phyloP scores from a whole-genome alignment of 1,139 yeast genomes.

The Scheffersomyces lignicola region DNA sequence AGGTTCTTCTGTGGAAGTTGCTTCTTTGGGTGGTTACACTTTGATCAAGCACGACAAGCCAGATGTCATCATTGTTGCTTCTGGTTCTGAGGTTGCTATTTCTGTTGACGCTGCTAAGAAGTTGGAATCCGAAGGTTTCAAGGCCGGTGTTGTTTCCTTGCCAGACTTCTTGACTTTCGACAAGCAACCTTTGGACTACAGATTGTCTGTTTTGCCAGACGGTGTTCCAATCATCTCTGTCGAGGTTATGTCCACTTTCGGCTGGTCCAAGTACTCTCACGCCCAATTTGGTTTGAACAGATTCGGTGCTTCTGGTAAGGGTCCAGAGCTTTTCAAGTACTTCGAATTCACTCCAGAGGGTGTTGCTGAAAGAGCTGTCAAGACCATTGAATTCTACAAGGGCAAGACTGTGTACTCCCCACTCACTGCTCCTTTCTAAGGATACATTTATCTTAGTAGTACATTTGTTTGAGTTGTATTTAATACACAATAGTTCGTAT shows the following conservation, averaged over 20 bases:
- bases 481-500: too few species aligned
- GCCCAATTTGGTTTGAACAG: slow-evolving; percentile 94
- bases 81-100: slow-evolving; percentile 94
- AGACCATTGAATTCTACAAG: slow-evolving; percentile 82
- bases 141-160: slow-evolving; percentile 82
- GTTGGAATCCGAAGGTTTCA: slow-evolving; percentile 62
- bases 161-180: slow-evolving; percentile 95
- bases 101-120: slow-evolving; percentile 79
- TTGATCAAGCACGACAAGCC: slow-evolving; percentile 63
- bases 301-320: slow-evolving; percentile 98
- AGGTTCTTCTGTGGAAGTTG: slow-evolving; percentile 90
- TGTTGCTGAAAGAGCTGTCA: slow-evolving; percentile 80
- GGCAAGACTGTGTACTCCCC: slow-evolving; percentile 75
- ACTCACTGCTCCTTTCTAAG: slow-evolving; percentile 71
- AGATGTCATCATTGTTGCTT: slow-evolving; percentile 78
- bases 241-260: slow-evolving; percentile 89
- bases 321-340: slow-evolving; percentile 74
- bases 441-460: background rate
- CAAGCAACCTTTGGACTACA: slow-evolving; percentile 76
- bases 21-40: slow-evolving; percentile 94
- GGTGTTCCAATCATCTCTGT: slow-evolving; percentile 91
- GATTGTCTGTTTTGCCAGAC: slow-evolving; percentile 86
- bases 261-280: slow-evolving; percentile 96
- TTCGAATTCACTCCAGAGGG: slow-evolving; percentile 95
- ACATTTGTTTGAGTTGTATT: too few species aligned